Evolutionary conservation across 345 rosid genomes (phyloP).

Genomic region (Aethionema arabicum): DNA sequence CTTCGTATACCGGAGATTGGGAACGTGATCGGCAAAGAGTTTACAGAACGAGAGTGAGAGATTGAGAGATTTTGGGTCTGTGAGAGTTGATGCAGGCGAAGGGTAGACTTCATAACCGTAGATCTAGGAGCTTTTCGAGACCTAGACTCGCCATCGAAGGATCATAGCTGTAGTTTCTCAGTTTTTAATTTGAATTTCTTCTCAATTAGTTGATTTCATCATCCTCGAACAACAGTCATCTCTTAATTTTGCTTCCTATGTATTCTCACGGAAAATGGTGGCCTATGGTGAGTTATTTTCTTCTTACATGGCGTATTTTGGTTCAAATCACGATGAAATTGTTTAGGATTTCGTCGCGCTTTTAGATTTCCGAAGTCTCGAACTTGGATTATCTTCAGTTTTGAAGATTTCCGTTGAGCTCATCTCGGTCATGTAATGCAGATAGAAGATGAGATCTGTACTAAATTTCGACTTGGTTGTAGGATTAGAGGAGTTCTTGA

Average conservation of each 20-base stretch:
- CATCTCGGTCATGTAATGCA: background rate
- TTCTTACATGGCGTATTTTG: background rate
- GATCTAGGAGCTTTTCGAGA: conserved; percentile 70
- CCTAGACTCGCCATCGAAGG: conserved; percentile 70
- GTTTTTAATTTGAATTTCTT: background rate
- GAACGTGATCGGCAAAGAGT: conserved; percentile 2
- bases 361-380: background rate
- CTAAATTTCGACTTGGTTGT: no score
- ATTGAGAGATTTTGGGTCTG: background rate
- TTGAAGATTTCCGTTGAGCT: background rate
- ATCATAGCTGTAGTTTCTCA: conserved; percentile 27
- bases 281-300: conserved; percentile 33
- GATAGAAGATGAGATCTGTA: background rate
- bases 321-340: background rate
- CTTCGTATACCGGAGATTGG: background rate
- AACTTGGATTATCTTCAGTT: background rate
- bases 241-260: background rate
- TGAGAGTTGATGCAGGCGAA: conserved; percentile 50
- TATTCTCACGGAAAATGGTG: conserved; percentile 39
- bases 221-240: background rate
- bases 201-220: conserved; percentile 3
- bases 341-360: background rate
- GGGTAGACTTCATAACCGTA: conserved; percentile 50
- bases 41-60: conserved; percentile 11
- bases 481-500: background rate